Evolutionary conservation across 441 rosid genomes (phyloP), one percentile per base, ranked within the genome.

Genomic region (Euphorbia schlechtendalii): DNA sequence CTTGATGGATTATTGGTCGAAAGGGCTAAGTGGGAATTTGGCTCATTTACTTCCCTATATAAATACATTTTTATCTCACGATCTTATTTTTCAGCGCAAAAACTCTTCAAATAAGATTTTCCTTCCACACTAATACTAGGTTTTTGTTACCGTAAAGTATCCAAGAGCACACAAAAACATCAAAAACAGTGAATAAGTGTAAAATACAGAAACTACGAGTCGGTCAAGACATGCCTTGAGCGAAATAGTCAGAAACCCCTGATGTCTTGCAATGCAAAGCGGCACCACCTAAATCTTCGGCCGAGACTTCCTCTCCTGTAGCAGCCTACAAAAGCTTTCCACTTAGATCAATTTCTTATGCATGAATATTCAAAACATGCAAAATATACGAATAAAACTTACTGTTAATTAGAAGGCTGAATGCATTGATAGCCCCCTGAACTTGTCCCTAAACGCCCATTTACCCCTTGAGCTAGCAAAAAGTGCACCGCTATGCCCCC

Each of bases 171-270:
- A 73, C 36, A 72, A 57, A 43, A 73, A 72, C 67, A 25, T 56
- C 64, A 53, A 55, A 52, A 73, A 67, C 52, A 25, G 57, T 46
- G 40, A 32, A 61, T 55, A 27, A 52, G 53, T 22, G 66, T 38
- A 36, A 27, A 28, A 53, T 46, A 27, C 24, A 34, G 24, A 43
- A 66, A 60, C 32, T 20, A 1, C 13, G 68, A 25, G 11, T 40
- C 40, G 40, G 4, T 36, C 40, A 55, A 61, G n/a, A 30, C 56
- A 71, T 72, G 90, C 99, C 99, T 90, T 84, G 99, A 77, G 99
- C 97, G 76, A 88, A 88, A 83, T 93, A 88, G 80, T 93, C 99
- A 0, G 97, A 93, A 63, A 93, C 96, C 55, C 97, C 97, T n/a
- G 99, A 90, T 0, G 89, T 85, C 78, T 84, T 90, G 84, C 97